Percentiles rank a stretch among this genome's conserved stretches.
These are phyloP conservation scores for Ustilago crameri DNA, from an alignment of 1,284 basidiomycete species.

Conservation along the genomic window DNA sequence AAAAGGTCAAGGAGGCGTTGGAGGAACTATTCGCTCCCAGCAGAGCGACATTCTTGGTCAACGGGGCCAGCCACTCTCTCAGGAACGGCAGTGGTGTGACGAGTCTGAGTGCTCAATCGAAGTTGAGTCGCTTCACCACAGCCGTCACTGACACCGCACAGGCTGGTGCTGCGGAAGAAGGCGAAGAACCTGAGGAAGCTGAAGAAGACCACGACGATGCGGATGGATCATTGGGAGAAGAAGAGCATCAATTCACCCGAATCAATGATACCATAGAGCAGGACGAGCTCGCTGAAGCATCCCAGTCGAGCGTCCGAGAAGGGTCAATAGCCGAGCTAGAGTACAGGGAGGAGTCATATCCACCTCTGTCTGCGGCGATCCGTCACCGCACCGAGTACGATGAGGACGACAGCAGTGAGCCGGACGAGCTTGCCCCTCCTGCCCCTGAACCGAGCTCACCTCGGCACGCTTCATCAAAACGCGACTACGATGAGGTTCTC, in stretches of 20 bases:
- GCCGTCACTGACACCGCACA: background rate
- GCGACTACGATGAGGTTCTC: constrained; percentile 30
- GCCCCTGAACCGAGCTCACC: constrained; percentile 4
- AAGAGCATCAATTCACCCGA: background rate
- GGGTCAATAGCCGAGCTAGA: constrained; percentile 12
- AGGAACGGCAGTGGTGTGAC: constrained; percentile 17
- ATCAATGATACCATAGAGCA: background rate
- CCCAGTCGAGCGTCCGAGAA: no score
- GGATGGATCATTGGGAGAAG: constrained; percentile 5
- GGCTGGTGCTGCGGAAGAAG: background rate
- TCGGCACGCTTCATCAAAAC: constrained; percentile 20
- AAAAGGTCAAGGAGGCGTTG: constrained; percentile 72
- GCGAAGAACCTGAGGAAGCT: constrained; percentile 42
- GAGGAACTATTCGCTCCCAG: constrained; percentile 77
- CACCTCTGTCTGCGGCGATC: background rate
- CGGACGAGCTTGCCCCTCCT: constrained; percentile 11
- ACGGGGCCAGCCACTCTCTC: constrained; percentile 41
- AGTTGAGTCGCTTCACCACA: constrained; percentile 8
- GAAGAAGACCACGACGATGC: no score
- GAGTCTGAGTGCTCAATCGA: constrained; percentile 16
- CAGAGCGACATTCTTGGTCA: constrained; percentile 74
- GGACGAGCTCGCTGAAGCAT: no score
- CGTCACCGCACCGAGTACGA: constrained; percentile 1
- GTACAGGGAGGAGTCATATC: constrained; percentile 24
- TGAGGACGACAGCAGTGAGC: constrained; percentile 20